phyloP scores from a whole-genome alignment of 164 flowering plant genomes.

The Vitis amurensis region DNA sequence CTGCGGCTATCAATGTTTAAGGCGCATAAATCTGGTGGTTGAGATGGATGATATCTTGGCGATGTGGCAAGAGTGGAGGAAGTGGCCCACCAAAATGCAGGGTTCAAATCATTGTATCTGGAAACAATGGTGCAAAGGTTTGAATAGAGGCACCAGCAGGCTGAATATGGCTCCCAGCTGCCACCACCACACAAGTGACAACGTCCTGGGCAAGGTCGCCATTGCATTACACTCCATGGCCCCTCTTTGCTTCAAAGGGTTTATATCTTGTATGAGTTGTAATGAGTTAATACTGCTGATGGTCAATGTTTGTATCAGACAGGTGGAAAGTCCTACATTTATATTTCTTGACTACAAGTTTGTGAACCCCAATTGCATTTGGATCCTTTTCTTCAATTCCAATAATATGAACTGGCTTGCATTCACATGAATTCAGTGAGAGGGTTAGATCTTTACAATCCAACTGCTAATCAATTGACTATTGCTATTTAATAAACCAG shows the following conservation, averaged over 20 bases:
- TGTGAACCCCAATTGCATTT: no score
- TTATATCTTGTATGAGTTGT: not conserved
- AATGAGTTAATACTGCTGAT: not conserved
- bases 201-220: not conserved
- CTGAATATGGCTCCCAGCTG: conserved; percentile 10
- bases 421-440: no score
- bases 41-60: not conserved
- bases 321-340: no score
- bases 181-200: conserved; percentile 2
- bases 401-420: no score
- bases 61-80: conserved; percentile 2
- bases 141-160: conserved; percentile 13
- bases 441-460: no score
- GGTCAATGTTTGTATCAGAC: not conserved
- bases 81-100: conserved; percentile 10
- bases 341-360: no score
- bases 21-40: conserved; percentile 5
- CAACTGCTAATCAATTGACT: no score
- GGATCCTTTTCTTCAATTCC: no score
- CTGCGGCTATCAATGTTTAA: not conserved
- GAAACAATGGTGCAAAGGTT: conserved; percentile 10
- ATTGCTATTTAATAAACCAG: no score
- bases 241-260: not conserved
- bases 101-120: not conserved
- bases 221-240: conserved; percentile 1